phyloP scores from a whole-genome alignment of 441 rosid species.

The Populus hybrid region DNA sequence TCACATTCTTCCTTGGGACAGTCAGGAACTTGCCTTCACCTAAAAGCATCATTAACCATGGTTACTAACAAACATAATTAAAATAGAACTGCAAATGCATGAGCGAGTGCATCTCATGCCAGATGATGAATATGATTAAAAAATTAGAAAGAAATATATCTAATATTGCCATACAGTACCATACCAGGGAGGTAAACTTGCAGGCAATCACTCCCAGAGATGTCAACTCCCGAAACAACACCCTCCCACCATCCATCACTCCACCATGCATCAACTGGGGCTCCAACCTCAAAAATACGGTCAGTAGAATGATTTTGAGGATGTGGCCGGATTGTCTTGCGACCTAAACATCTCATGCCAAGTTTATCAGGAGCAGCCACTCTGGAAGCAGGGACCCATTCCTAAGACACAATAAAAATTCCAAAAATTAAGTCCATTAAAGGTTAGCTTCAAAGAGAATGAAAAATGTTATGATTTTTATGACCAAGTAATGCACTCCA shows the following conservation, averaged over 20 bases:
- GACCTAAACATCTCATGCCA: constrained; percentile 70
- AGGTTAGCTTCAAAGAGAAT: neutral
- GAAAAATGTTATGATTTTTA: neutral
- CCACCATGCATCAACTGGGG: constrained; percentile 98
- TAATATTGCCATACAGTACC: constrained; percentile 8
- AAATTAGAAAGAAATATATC: neutral
- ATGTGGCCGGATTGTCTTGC: constrained; percentile 79
- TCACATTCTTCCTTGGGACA: constrained; percentile 50
- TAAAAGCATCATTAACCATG: constrained; percentile 23
- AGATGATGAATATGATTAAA: neutral
- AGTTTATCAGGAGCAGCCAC: constrained; percentile 74
- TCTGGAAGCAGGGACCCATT: constrained; percentile 82
- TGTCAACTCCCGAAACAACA: constrained; percentile 46
- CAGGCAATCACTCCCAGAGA: constrained; percentile 33
- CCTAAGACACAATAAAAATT: constrained; percentile 40
- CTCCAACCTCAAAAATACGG: constrained; percentile 44
- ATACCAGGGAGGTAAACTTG: constrained; percentile 79
- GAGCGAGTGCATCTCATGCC: neutral
- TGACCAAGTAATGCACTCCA: neutral
- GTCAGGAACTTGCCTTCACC: constrained; percentile 69
- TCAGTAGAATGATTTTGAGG: constrained; percentile 32
- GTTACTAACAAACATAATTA: neutral
- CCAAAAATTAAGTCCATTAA: neutral
- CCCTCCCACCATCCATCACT: constrained; percentile 99
- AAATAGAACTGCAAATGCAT: neutral